Base-by-base conservation (phyloP, 176 grass and related monocot species). In the Calamus simplicifolius region DNA sequence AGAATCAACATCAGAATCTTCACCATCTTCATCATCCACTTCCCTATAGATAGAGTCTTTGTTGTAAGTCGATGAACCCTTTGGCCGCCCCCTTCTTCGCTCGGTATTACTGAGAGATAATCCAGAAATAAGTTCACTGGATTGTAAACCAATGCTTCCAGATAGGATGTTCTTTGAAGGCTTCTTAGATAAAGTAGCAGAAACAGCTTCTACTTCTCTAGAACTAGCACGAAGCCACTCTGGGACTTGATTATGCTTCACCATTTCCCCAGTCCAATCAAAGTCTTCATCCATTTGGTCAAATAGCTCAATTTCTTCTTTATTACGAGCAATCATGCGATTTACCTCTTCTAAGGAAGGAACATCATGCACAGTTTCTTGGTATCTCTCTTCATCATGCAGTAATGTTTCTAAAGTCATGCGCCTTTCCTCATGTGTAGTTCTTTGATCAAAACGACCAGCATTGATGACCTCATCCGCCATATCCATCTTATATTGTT, bases 401-500 rank as follows among this genome's bases (percentile, higher is more conserved):
- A 98, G 72, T 51, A 98, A 69, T 53, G 88, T 98, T 58, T 98
- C 94, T 61, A 98, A 64, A 70, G 94, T 93, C 85, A 86, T 76
- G 4, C 94, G 79, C 63, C 94, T 93, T 82, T 98, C 94, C 62
- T 98, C 94, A 56, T 98, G 94, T 27, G 94, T 98, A 6, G 94
- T 98, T 75, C 94, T 83, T 71, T 98, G 94, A 82, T 98, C 94
- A 80, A 98, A 98, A 50, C 94, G 94, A n/a, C 94, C 94, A 66
- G 94, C 94, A 78, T 98, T 98, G 25, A 98, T 98, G 58, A 98
- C 94, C 69, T 98, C 94, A 74, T 98, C 88, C 12, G 94, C 94
- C 94, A 98, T 98, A 75, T 98, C 94, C 77, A 98, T 88, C 76
- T 98, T 98, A 67, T 86, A 98, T 29, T 98, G 94, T 71, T 98